These are phyloP conservation scores for Amanita pallidorosea DNA, from an alignment of 768 basidiomycete species.

Conservation along the genomic window DNA sequence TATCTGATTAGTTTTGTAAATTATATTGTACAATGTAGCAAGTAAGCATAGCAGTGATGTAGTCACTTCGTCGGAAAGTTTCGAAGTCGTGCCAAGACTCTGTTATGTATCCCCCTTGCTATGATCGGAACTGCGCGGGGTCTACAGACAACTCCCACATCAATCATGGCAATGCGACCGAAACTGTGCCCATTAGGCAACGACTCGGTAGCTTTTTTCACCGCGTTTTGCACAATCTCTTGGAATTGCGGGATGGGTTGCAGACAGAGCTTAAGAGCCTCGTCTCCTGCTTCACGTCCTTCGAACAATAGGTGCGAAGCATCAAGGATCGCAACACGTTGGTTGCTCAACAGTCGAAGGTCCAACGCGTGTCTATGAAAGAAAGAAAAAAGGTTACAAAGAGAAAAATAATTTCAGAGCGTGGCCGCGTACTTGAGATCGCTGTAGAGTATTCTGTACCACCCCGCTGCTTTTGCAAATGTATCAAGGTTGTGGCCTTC, in stretches of 20 bases:
- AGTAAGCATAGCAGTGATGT: not conserved
- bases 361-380: constrained; percentile 61
- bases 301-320: constrained; percentile 52
- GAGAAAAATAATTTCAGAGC: not conserved
- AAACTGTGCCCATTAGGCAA: constrained; percentile 1
- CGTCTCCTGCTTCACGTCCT: constrained; percentile 9
- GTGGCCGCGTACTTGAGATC: constrained; percentile 43
- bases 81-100: constrained; percentile 24
- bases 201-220: constrained; percentile 23
- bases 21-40: not conserved
- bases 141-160: constrained; percentile 56
- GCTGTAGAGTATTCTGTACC: constrained; percentile 69
- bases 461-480: constrained; percentile 73
- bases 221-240: constrained; percentile 36
- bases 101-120: constrained; percentile 37
- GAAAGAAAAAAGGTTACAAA: constrained; percentile 1
- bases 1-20: constrained; percentile 12
- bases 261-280: constrained; percentile 22
- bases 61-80: not conserved
- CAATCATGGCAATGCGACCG: constrained; percentile 42
- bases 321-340: constrained; percentile 65
- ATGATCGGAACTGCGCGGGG: constrained; percentile 33
- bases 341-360: constrained; percentile 59
- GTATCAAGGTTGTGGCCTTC: constrained; percentile 38
- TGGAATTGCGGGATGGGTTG: constrained; percentile 53